Conservation (phyloP, 2,329 filamentous ascomycete species). For the Sphaerostilbella broomeana region DNA sequence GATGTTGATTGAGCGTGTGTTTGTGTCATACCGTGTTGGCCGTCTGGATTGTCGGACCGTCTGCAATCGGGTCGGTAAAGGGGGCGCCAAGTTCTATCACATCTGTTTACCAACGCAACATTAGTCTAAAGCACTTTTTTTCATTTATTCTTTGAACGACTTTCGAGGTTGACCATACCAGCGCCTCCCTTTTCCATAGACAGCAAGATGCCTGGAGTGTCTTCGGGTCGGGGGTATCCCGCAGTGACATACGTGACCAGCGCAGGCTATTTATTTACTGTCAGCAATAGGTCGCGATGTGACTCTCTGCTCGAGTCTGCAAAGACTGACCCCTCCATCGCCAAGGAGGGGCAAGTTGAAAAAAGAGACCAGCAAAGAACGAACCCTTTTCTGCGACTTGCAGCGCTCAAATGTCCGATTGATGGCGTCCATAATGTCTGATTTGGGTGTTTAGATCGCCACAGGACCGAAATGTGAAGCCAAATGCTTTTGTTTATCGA, state of each 20-base stretch:
- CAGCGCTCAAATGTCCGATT: constrained; percentile 54
- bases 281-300: constrained; percentile 1
- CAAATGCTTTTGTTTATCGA: too few relatives aligned
- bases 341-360: constrained; percentile 21
- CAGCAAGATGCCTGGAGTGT: constrained; percentile 77
- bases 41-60: constrained; percentile 94
- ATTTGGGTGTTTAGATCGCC: neutral
- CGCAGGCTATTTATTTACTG: constrained; percentile 53
- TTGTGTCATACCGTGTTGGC: constrained; percentile 66
- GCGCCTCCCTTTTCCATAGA: constrained; percentile 89
- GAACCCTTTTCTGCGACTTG: constrained; percentile 53
- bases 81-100: constrained; percentile 93
- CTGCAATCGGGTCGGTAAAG: constrained; percentile 96
- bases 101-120: constrained; percentile 41
- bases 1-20: neutral
- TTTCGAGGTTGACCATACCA: constrained; percentile 45
- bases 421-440: constrained; percentile 46
- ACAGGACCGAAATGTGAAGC: neutral
- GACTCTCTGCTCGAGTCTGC: constrained; percentile 7
- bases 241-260: constrained; percentile 96
- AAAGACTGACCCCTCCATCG: too few relatives aligned
- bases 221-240: constrained; percentile 76
- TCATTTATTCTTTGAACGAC: neutral
- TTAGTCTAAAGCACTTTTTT: constrained; percentile 1
- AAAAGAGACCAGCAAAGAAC: constrained; percentile 21